phyloP scores from a whole-genome alignment of 495 filamentous ascomycete genomes.

The Lindgomyces ingoldianus region DNA sequence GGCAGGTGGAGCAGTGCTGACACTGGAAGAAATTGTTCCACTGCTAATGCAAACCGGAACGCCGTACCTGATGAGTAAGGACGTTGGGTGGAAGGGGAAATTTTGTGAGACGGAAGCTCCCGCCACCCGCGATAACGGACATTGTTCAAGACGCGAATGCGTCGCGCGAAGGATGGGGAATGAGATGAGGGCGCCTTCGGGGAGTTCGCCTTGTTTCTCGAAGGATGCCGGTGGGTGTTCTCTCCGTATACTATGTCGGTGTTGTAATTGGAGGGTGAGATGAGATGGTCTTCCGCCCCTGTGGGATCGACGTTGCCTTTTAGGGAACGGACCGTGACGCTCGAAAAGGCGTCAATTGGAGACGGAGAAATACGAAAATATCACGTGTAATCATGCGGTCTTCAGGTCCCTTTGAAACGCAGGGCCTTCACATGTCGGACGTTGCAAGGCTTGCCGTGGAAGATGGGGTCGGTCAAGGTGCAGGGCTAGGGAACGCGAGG shows the following conservation, averaged over 20 bases:
- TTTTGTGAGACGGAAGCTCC: slow-evolving; percentile 14
- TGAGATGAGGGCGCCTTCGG: background rate
- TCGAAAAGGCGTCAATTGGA: background rate
- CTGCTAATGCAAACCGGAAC: slow-evolving; percentile 7
- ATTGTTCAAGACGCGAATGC: background rate
- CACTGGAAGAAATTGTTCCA: background rate
- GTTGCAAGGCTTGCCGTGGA: background rate
- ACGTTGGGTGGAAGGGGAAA: slow-evolving; percentile 1
- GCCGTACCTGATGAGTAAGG: slow-evolving; percentile 25
- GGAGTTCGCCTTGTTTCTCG: background rate
- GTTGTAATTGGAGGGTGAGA: background rate
- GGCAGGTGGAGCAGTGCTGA: background rate
- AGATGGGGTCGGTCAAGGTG: background rate
- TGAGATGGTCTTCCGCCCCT: background rate
- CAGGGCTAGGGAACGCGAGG: background rate
- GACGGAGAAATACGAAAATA: background rate
- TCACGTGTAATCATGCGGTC: slow-evolving; percentile 5
- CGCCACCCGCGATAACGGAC: slow-evolving; percentile 14
- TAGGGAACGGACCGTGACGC: background rate
- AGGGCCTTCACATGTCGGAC: background rate
- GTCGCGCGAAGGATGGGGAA: background rate
- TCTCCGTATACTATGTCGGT: background rate
- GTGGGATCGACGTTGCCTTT: background rate
- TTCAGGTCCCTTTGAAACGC: background rate
- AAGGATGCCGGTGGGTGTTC: background rate